Percentiles rank a stretch among this genome's conserved stretches.
phyloP scores from a whole-genome alignment of 2,329 filamentous ascomycete genomes.

The Nectriaceae sp. region DNA sequence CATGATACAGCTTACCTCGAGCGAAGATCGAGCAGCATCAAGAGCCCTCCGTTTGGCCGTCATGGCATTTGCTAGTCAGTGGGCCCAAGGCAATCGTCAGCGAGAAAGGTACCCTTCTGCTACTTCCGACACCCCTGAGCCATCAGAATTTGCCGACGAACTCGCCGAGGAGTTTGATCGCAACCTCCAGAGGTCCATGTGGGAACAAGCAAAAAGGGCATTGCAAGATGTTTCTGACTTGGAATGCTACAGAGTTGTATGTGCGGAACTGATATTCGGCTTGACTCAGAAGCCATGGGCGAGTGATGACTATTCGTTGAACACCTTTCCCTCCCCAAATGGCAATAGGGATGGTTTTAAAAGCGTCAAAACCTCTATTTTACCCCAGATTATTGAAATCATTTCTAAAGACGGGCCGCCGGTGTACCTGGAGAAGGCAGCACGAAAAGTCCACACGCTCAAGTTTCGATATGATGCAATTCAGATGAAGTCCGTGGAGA shows the following conservation, averaged over 20 bases:
- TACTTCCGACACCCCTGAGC: too few relatives aligned
- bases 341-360: background rate
- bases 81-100: conserved; percentile 42
- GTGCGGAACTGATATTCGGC: conserved; percentile 42
- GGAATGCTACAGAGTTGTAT: conserved; percentile 42
- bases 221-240: conserved; percentile 36
- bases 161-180: conserved; percentile 43
- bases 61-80: conserved; percentile 54
- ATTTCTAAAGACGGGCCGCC: conserved; percentile 25
- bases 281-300: conserved; percentile 34
- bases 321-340: background rate
- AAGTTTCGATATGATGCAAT: conserved; percentile 25
- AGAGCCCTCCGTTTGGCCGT: conserved; percentile 48
- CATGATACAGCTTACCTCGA: conserved; percentile 38
- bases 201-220: conserved; percentile 37
- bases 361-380: background rate
- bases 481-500: background rate
- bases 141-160: too few relatives aligned
- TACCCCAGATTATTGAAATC: conserved; percentile 18
- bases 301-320: too few relatives aligned
- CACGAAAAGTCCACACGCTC: conserved; percentile 23
- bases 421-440: conserved; percentile 19
- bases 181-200: conserved; percentile 35
- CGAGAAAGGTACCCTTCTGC: conserved; percentile 11
- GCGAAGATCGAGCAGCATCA: conserved; percentile 41